Base-by-base conservation (phyloP, 208 protist genomes). In the Hexamita inflata region DNA sequence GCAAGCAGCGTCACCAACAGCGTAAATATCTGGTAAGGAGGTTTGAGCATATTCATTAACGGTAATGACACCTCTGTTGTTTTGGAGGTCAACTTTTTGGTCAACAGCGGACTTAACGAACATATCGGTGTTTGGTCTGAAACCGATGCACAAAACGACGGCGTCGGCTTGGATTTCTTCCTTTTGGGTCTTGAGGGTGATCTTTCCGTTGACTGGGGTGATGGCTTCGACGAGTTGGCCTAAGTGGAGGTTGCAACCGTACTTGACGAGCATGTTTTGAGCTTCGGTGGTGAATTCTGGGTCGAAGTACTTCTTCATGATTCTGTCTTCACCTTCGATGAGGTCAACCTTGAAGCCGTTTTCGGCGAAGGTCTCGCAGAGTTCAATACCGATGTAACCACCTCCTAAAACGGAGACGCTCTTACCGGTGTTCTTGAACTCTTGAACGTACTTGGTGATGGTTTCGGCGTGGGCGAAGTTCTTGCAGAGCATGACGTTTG, bases 321-420 rank as follows among this genome's bases (percentile, higher is more conserved):
- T 70, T 15, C 64, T 4, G 38, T 45, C 35, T 30, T 9, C n/a
- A 38, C 64, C 64, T 29, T 70, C 64, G n/a, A 70, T 45, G 7
- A 70, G 35, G 11, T n/a, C 9, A 34, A n/a, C 26, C n/a, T n/a
- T n/a, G 30, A 42, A 38, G 11, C n/a, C n/a, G 4, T 70, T 70
- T 15, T 42, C 30, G 30, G 30, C 64, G n/a, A 70, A 70, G 35
- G 64, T 34, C 35, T 70, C 64, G 35, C 4, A 7, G 7, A 70
- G 35, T 34, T 70, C 64, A 38, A 70, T 38, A 49, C 64, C 64
- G 64, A 70, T 70, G 35, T 70, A 70, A n/a, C 64, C 64, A 35
- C 30, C 64, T 24, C 64, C 64, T 15, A 70, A 45, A 49, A 70
- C 35, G n/a, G 38, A 29, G 9, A n/a, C 15, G 35, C 9, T 15